Evolutionary conservation across 2,329 filamentous ascomycete species (phyloP).

Genomic region (Davidsoniella australis): DNA sequence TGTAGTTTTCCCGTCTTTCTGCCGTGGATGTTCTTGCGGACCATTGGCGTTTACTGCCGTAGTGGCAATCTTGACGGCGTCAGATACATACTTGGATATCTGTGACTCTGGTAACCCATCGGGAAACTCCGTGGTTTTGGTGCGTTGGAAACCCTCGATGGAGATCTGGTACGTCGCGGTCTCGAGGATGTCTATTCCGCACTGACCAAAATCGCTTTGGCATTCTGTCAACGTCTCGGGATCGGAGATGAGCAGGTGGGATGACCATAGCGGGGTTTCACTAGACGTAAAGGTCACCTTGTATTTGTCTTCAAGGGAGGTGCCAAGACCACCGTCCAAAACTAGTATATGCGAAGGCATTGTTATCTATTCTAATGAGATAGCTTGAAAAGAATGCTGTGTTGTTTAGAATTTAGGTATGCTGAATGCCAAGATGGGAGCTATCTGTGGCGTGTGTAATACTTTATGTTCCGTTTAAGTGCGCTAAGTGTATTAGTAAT

Average conservation of each 20-base stretch:
- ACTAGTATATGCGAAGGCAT: constrained; percentile 23
- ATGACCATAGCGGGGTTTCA: constrained; percentile 48
- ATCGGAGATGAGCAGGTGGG: constrained; percentile 42
- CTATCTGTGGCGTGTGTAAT: no score
- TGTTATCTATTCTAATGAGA: not conserved
- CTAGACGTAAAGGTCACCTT: constrained; percentile 29
- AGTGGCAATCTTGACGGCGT: not conserved
- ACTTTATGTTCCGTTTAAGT: no score
- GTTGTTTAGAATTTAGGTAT: no score
- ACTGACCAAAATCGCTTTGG: constrained; percentile 36
- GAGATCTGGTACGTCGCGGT: constrained; percentile 54
- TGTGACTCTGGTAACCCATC: constrained; percentile 22
- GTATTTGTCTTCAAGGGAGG: constrained; percentile 44
- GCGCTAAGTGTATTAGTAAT: no score
- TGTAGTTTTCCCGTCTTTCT: no score
- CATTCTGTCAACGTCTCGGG: constrained; percentile 33
- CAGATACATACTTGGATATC: not conserved
- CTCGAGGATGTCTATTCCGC: constrained; percentile 44
- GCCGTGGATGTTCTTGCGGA: no score
- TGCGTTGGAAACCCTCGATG: constrained; percentile 35
- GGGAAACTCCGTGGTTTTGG: constrained; percentile 25
- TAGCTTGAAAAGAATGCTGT: not conserved
- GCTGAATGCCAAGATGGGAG: no score
- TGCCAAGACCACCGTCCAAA: constrained; percentile 52
- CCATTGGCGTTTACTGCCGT: not conserved